phyloP scores from a whole-genome alignment of 352 stramenopile genomes.

The Phytophthora vignae region DNA sequence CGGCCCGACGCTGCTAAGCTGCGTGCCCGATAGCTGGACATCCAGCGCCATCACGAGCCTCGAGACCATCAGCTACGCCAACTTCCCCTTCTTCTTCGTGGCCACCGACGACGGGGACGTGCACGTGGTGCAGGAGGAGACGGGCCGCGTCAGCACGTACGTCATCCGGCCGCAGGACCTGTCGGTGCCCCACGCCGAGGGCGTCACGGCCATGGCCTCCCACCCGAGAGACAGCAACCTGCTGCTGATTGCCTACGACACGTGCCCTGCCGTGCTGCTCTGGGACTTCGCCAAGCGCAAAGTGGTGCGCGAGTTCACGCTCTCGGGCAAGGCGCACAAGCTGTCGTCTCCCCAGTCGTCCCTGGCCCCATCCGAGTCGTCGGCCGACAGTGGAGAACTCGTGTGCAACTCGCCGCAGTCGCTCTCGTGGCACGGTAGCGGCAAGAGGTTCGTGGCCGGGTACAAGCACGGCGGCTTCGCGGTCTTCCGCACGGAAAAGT shows the following conservation, averaged over 20 bases:
- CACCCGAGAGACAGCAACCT: conserved; percentile 74
- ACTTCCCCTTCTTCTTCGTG: conserved; percentile 77
- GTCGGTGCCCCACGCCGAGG: conserved; percentile 24
- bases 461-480: conserved; percentile 73
- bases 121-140: conserved; percentile 83
- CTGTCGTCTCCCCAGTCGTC: conserved; percentile 15
- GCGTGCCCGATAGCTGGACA: conserved; percentile 62
- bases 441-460: conserved; percentile 78
- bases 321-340: conserved; percentile 38
- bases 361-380: conserved; percentile 17
- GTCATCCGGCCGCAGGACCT: conserved; percentile 60
- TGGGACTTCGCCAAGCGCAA: conserved; percentile 81
- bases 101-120: conserved; percentile 75
- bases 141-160: conserved; percentile 73
- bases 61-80: conserved; percentile 66
- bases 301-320: conserved; percentile 51
- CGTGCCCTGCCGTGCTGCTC: conserved; percentile 52
- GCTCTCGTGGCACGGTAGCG: conserved; percentile 79
- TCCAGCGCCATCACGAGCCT: conserved; percentile 68
- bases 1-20: conserved; percentile 12
- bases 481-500: conserved; percentile 69
- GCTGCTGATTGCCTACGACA: conserved; percentile 71
- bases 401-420: conserved; percentile 58
- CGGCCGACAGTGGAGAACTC: conserved; percentile 12
- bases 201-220: conserved; percentile 57